Conservation (phyloP, 352 stramenopile species). For the Pythium rhizo-oryzae region DNA sequence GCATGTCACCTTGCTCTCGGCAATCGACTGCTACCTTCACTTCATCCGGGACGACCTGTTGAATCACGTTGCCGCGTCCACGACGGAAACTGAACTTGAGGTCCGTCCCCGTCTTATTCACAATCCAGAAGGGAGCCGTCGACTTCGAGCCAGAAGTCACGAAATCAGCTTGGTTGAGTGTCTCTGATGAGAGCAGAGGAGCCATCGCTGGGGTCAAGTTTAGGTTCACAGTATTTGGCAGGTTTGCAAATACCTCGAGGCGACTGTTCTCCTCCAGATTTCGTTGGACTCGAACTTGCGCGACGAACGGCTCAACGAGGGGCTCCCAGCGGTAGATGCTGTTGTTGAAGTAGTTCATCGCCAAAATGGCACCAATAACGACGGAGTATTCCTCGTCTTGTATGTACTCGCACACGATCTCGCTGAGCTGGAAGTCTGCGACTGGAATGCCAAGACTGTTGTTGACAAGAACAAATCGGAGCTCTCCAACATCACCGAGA, state of each 20-base stretch:
- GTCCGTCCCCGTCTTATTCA: slow-evolving; percentile 83
- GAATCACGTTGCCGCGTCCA: slow-evolving; percentile 76
- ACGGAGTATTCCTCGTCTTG: slow-evolving; percentile 85
- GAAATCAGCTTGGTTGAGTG: slow-evolving; percentile 83
- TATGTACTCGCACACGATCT: slow-evolving; percentile 90
- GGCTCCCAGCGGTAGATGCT: slow-evolving; percentile 91
- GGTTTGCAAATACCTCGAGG: slow-evolving; percentile 79
- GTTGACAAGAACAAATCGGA: slow-evolving; percentile 87
- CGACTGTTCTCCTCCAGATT: slow-evolving; percentile 70
- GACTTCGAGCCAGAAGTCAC: slow-evolving; percentile 87
- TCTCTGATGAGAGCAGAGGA: slow-evolving; percentile 76
- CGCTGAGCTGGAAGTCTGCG: slow-evolving; percentile 83
- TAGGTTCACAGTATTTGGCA: slow-evolving; percentile 86
- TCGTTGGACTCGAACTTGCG: slow-evolving; percentile 75
- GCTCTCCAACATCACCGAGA: slow-evolving; percentile 80
- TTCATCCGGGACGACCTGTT: slow-evolving; percentile 69
- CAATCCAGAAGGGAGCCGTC: slow-evolving; percentile 88
- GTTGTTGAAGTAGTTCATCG: slow-evolving; percentile 92
- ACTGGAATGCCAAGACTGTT: slow-evolving; percentile 89
- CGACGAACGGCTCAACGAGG: slow-evolving; percentile 81
- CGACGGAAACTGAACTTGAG: slow-evolving; percentile 89
- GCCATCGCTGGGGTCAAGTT: slow-evolving; percentile 90
- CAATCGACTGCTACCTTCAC: slow-evolving; percentile 84
- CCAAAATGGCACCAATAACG: slow-evolving; percentile 72
- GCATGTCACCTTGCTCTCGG: slow-evolving; percentile 83